phyloP scores from a whole-genome alignment of 331 rosid species.

The Malus hybrid region DNA sequence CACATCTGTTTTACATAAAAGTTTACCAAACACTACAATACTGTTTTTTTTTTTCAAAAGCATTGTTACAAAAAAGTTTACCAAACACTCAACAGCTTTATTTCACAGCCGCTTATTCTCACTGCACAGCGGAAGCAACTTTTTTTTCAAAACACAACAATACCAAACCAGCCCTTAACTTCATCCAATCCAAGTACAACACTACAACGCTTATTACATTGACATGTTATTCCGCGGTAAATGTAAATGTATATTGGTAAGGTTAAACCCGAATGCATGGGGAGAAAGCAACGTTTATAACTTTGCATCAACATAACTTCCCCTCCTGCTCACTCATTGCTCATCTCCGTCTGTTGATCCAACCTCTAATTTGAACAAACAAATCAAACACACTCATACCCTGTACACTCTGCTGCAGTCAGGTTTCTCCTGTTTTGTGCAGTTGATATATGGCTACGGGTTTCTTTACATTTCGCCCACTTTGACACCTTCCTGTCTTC shows the following conservation, averaged over 20 bases:
- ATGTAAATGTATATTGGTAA: background rate
- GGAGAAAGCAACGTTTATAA: background rate
- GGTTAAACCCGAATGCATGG: background rate
- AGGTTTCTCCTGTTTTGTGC: conserved; percentile 51
- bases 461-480: conserved; percentile 72
- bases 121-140: no score
- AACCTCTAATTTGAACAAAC: background rate
- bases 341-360: background rate
- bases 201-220: background rate
- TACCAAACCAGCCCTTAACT: no score
- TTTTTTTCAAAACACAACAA: no score
- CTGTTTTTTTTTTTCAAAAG: no score
- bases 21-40: no score
- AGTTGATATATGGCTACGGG: conserved; percentile 47
- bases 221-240: background rate
- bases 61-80: no score
- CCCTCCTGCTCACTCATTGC: background rate
- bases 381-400: conserved; percentile 64
- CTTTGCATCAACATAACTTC: background rate
- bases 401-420: conserved; percentile 41
- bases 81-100: no score
- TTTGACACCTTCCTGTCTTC: conserved; percentile 49
- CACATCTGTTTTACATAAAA: no score
- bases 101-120: no score
- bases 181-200: background rate